phyloP scores from a whole-genome alignment of 331 rosid genomes.

The Malus hybrid region DNA sequence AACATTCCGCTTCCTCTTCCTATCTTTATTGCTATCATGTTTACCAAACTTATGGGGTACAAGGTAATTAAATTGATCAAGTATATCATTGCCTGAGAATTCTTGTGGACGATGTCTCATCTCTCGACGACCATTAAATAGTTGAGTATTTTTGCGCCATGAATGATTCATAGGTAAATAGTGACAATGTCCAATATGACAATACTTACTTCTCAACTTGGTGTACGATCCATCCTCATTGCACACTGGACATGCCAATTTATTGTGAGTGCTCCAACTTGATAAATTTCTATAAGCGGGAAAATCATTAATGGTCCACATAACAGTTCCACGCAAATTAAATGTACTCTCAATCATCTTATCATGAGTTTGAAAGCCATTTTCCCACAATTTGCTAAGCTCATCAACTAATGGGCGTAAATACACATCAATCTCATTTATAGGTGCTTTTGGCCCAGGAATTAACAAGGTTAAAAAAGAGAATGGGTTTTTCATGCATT shows the following conservation, averaged over 20 bases:
- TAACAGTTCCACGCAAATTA: background rate
- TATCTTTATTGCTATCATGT: no score
- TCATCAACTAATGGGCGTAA: background rate
- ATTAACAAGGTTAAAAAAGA: no score
- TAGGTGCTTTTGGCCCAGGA: no score
- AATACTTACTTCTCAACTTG: background rate
- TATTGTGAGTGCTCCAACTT: background rate
- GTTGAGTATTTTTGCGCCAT: background rate
- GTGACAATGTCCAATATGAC: background rate
- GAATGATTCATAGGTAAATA: background rate
- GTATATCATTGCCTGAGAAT: background rate
- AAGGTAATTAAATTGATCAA: background rate
- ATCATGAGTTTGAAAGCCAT: background rate
- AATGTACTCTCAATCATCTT: background rate
- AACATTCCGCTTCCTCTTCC: no score
- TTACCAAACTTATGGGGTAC: no score
- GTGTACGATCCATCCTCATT: background rate
- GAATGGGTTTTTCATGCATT: no score
- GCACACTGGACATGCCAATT: background rate
- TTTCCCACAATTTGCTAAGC: background rate
- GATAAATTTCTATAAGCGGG: background rate
- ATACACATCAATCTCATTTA: background rate
- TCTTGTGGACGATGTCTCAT: no score
- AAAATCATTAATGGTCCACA: background rate
- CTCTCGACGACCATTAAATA: background rate